Percentiles rank a stretch among this genome's conserved stretches.
phyloP scores from a whole-genome alignment of 148 eudicot genomes.

The Silene uniflora region DNA sequence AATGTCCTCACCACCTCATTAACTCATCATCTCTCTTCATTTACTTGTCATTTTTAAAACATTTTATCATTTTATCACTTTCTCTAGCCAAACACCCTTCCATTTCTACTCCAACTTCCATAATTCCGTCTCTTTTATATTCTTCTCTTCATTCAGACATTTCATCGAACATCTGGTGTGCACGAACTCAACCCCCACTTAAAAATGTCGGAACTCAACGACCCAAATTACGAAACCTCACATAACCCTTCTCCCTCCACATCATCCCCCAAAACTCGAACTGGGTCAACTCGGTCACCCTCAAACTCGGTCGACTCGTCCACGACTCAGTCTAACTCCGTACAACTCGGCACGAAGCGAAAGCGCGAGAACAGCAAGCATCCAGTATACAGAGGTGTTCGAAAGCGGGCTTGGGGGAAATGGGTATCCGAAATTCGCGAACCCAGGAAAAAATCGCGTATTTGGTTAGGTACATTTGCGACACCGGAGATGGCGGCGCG shows the following conservation, averaged over 20 bases:
- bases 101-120: background rate
- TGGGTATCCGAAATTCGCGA: conserved; percentile 72
- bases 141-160: conserved; percentile 6
- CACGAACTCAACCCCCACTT: background rate
- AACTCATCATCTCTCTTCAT: background rate
- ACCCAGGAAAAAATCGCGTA: conserved; percentile 53
- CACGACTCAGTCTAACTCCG: background rate
- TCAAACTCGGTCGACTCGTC: background rate
- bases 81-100: conserved; percentile 9
- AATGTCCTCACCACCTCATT: conserved; percentile 1
- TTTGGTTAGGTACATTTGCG: conserved; percentile 61
- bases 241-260: conserved; percentile 15
- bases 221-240: conserved; percentile 4
- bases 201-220: conserved; percentile 10
- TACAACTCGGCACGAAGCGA: conserved; percentile 13
- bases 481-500: conserved; percentile 72
- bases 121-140: background rate
- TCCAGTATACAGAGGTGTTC: conserved; percentile 52
- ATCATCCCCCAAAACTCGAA: conserved; percentile 16
- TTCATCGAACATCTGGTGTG: conserved; percentile 17
- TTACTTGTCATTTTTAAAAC: background rate
- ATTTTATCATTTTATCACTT: conserved; percentile 20
- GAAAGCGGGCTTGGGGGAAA: conserved; percentile 65
- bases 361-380: conserved; percentile 34
- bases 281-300: conserved; percentile 20